Evolutionary conservation across 2,329 filamentous ascomycete species (phyloP), one percentile per base, ranked within the genome.

Genomic region (Hymenoscyphus albidus): DNA sequence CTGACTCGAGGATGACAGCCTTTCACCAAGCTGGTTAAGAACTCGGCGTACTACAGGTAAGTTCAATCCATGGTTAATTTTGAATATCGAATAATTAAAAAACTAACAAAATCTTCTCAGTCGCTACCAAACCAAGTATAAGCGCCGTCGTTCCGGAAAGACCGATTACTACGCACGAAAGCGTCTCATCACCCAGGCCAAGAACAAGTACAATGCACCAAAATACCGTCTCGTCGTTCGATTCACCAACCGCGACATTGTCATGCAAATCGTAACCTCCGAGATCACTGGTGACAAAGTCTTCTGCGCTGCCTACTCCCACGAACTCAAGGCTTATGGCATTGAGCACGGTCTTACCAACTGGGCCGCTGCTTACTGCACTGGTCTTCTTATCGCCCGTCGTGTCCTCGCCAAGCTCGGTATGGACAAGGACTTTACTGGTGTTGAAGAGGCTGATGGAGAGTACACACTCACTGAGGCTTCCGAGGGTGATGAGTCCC

Each of bases 121-220:
- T 81, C 93, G 95, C 83, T 99, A 91, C 88, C 95, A 99, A 87
- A 97, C 95, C 80, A 99, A 99, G 90, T 99, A 97, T 91, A 95
- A 93, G 87, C 93, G 95, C 81, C 90, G 95, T 83, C 88, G 92
- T 75, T 79, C 90, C 78, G 95, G 95, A 80, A 99, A 99, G 91
- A 99, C 95, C 85, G 95, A 99, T 82, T 99, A 99, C 92, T 98
- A 97, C 82, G 95, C 95, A 80, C 94, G 95, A 82, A 98, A 98
- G 92, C 91, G 95, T 79, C 88, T 99, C 82, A 95, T 98, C 87
- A 93, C 92, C 85, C 95, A 99, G 88, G 95, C 95, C 85, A 99
- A 98, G 92, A 99, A 99, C 92, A 99, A 99, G 91, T 99, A 98
- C 91, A 96, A 96, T 85, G 91, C 95, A 71, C 95, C 95, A 83